Evolutionary conservation across 179 eudicot genomes (phyloP).

Genomic region (Drosera spatulata): DNA sequence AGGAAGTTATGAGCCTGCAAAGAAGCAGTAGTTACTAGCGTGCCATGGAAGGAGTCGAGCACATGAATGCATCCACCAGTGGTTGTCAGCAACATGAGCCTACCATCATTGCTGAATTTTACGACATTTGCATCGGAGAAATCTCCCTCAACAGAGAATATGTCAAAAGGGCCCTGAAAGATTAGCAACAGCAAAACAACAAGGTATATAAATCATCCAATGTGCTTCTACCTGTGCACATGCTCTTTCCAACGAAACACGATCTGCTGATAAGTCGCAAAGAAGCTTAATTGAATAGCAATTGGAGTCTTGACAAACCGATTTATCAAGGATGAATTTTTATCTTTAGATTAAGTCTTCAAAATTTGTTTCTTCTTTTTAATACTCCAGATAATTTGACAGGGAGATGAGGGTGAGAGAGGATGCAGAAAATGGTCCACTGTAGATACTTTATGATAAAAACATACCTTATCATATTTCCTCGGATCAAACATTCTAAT

Average conservation of each 20-base stretch:
- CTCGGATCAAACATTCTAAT: constrained; percentile 91
- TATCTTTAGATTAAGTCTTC: too few relatives aligned
- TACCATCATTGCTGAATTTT: constrained; percentile 90
- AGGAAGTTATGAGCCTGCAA: not conserved
- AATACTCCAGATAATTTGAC: too few relatives aligned
- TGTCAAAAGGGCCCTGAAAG: constrained; percentile 86
- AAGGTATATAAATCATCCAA: not conserved
- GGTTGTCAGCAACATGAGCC: constrained; percentile 84
- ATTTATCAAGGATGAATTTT: too few relatives aligned
- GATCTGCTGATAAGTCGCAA: too few relatives aligned
- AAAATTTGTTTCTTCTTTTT: too few relatives aligned
- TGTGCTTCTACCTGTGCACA: not conserved
- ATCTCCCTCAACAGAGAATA: constrained; percentile 77
- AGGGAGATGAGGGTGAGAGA: too few relatives aligned
- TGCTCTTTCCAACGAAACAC: too few relatives aligned
- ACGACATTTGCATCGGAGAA: constrained; percentile 86
- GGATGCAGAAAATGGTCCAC: too few relatives aligned
- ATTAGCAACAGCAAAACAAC: constrained; percentile 1
- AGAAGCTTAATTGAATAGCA: too few relatives aligned
- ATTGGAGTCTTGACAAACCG: too few relatives aligned
- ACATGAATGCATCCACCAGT: constrained; percentile 76
- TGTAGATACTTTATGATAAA: too few relatives aligned
- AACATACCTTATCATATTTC: constrained; percentile 72
- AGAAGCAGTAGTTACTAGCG: constrained; percentile 47
- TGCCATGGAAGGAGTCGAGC: constrained; percentile 87